Conservation (phyloP, 129 eudicot genomes). For the Heracleum sosnowskyi region DNA sequence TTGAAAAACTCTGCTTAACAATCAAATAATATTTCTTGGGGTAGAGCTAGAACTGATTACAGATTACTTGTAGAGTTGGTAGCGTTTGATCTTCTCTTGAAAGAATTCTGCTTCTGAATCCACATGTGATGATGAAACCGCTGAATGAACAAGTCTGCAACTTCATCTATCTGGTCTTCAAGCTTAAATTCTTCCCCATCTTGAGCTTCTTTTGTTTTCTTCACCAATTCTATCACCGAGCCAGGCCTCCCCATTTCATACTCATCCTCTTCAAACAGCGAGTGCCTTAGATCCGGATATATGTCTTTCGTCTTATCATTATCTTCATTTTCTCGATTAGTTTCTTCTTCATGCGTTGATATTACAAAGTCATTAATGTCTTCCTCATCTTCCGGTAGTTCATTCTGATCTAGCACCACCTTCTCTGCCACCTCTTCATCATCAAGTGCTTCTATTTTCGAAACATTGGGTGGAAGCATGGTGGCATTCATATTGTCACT, state of each 20-base stretch:
- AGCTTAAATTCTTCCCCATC: constrained; percentile 13
- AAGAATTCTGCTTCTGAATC: constrained; percentile 17
- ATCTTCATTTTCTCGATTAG: not conserved
- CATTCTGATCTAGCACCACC: not conserved
- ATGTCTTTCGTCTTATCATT: not conserved
- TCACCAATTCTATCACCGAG: constrained; percentile 8
- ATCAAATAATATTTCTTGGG: not conserved
- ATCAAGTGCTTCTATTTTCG: not conserved
- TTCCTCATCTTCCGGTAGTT: not conserved
- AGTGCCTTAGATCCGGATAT: constrained; percentile 1
- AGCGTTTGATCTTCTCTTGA: constrained; percentile 7
- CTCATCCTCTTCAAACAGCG: constrained; percentile 3
- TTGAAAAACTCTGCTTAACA: not conserved
- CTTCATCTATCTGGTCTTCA: constrained; percentile 21
- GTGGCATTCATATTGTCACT: not conserved
- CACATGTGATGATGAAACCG: constrained; percentile 14
- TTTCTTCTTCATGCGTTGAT: not conserved
- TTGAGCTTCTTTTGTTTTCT: constrained; percentile 6
- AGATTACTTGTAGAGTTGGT: not conserved
- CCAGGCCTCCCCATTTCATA: constrained; percentile 12
- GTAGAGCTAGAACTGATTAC: not conserved
- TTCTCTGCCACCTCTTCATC: not conserved
- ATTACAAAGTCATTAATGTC: not conserved
- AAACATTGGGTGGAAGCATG: not conserved
- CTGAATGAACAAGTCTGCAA: constrained; percentile 24